phyloP scores from a whole-genome alignment of 2,329 filamentous ascomycete species.

The Ophiostoma sp. region DNA sequence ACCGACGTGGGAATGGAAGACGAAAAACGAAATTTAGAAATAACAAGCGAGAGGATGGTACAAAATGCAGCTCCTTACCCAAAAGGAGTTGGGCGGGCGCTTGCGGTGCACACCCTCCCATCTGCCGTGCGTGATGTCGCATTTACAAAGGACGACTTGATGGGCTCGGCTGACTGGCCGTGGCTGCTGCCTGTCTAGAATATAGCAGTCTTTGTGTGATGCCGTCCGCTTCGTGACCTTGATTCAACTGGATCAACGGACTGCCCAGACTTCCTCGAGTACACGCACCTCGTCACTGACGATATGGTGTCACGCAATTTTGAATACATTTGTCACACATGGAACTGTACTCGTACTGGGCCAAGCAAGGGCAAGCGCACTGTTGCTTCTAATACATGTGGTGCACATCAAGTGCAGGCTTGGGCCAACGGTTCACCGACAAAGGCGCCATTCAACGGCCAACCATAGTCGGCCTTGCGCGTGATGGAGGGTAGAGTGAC shows the following conservation, averaged over 20 bases:
- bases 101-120: slow-evolving; percentile 1
- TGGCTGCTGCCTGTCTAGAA: not conserved
- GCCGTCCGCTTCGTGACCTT: too few relatives aligned
- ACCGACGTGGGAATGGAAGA: not conserved
- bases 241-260: too few relatives aligned
- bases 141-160: not conserved
- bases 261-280: too few relatives aligned
- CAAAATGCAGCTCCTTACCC: not conserved
- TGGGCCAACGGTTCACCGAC: slow-evolving; percentile 1
- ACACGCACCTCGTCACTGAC: too few relatives aligned
- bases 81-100: not conserved
- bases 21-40: not conserved
- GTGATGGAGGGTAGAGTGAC: slow-evolving; percentile 8
- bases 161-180: not conserved
- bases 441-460: not conserved
- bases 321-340: too few relatives aligned
- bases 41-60: not conserved
- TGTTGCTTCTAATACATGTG: too few relatives aligned
- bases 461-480: not conserved
- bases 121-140: slow-evolving; percentile 8
- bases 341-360: too few relatives aligned
- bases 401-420: not conserved
- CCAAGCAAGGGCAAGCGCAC: too few relatives aligned
- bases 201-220: not conserved
- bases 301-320: too few relatives aligned